Evolutionary conservation across 2,329 filamentous ascomycete genomes (phyloP), one percentile per base, ranked within the genome.

Genomic region (Botrytis tulipae): DNA sequence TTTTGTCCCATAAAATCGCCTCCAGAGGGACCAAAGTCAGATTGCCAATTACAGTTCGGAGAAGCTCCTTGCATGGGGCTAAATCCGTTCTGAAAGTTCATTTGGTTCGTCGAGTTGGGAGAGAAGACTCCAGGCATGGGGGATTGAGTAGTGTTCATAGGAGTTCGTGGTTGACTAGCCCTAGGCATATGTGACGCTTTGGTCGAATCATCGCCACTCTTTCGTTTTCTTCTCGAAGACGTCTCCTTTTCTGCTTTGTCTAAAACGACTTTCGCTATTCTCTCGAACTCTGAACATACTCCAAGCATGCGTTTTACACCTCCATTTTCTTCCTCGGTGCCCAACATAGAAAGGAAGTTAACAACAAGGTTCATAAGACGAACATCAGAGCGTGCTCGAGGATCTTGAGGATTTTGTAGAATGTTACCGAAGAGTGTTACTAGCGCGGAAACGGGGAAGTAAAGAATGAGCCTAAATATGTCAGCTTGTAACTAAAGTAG

Each of bases 381-480:
- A 25, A 96, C 90, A 81, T 99, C 96, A 1, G 94, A 94, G 72
- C 94, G 91, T 60, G 95, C 95, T 63, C 94, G 89, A 1, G 92
- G 90, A 80, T 99, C 96, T 74, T 95, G 89, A 0, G 96, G 96
- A 78, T 98, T 98, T 81, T 99, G 96, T 0, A 99, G 84, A 65
- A 98, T 97, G 79, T 98, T 98, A 74, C 95, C 95, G 80, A 99
- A 99, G 2, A 99, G 85, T 0, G 96, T 98, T 62, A 99, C 94
- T 7, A 98, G 88, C 1, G 96, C 93, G 0, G 96, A 97, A 14
- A 99, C 95, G 0, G 96, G 96, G 83, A 97, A 99, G 83, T 99
- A 99, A 18, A 98, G 85, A 77, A 98, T 93, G 80, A 99, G 88
- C 94, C 89, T 91, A 74, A 16, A 48, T 35, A 20, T 75, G 74